Evolutionary conservation across 192 early-diverging fungal species (phyloP), one percentile per base, ranked within the genome.

Genomic region (Dispira simplex): DNA sequence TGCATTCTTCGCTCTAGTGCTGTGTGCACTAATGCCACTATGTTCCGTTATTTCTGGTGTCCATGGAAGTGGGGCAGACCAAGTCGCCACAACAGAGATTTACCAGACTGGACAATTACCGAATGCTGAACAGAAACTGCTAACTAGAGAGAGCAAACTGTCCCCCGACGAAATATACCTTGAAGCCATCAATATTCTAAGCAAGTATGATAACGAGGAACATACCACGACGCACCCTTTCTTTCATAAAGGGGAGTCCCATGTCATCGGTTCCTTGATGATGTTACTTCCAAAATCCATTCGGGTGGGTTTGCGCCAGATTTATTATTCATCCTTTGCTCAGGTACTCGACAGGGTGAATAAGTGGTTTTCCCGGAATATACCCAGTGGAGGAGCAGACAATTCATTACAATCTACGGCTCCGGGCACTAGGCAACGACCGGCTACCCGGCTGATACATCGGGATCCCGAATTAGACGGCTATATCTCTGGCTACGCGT

Each of bases 401-500:
- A 16, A 25, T 13, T 12, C 43, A 21, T 20, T 11, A 16, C 44
- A 44, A n/a, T n/a, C 20, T 27, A 16, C 10, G 8, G 23, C 8
- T 5, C 26, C 18, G 28, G 9, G 2, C 25, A 16, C 26, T 16
- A 1, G 26, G 10, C 21, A 16, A 16, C 27, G 11, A 26, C 21
- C 27, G 26, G 27, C 28, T 8, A 27, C 59, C 8, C 43, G 39
- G 26, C 43, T 44, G 0, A 14, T 5, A 20, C 44, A n/a, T 13
- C 59, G 43, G n/a, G 59, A 62, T 21, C 59, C 59, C 3, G 26
- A 45, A 14, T 45, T 62, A 8, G 59, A 62, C 44, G 59, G 44
- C 32, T 62, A 62, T 25, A 25, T 45, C 10, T 62, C 43, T 14
- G 44, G 44, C 14, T 62, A 62, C 44, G 16, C 59, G 18, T 46